phyloP scores from a whole-genome alignment of 148 eudicot genomes.

The Dysphania ambrosioides region DNA sequence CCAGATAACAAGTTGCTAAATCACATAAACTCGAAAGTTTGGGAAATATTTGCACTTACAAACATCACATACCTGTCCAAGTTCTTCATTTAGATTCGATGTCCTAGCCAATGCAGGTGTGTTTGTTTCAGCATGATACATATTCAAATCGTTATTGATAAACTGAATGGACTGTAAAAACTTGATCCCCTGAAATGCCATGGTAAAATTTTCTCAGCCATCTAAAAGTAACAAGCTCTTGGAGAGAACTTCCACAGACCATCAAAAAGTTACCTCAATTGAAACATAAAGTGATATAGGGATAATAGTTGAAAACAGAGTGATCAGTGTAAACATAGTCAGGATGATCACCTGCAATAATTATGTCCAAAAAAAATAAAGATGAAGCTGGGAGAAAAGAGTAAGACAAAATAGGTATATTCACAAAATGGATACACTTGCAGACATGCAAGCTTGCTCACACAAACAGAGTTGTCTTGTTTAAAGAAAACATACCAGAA shows the following conservation, averaged over 20 bases:
- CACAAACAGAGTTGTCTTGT: slow-evolving; percentile 2
- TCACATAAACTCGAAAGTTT: neutral
- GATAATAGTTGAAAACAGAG: slow-evolving; percentile 92
- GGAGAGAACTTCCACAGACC: slow-evolving; percentile 6
- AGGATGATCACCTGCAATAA: slow-evolving; percentile 64
- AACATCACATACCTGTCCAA: slow-evolving; percentile 79
- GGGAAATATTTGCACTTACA: neutral
- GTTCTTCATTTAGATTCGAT: slow-evolving; percentile 98
- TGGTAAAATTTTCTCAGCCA: slow-evolving; percentile 14
- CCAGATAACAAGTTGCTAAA: neutral
- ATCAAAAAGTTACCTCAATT: slow-evolving; percentile 62
- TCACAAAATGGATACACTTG: neutral
- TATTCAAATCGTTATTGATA: slow-evolving; percentile 89
- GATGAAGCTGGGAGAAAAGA: neutral
- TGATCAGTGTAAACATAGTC: slow-evolving; percentile 89
- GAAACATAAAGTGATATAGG: slow-evolving; percentile 98
- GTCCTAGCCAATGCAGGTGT: slow-evolving; percentile 96
- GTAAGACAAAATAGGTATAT: neutral
- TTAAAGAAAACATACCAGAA: slow-evolving; percentile 52
- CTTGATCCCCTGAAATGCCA: slow-evolving; percentile 69
- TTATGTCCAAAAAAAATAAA: neutral
- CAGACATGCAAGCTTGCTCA: neutral
- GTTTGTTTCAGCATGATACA: slow-evolving; percentile 86
- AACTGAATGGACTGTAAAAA: slow-evolving; percentile 85
- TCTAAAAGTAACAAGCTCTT: slow-evolving; percentile 5